Conservation (phyloP, 140 eudicot genomes). For the Ambrosia hybrid region DNA sequence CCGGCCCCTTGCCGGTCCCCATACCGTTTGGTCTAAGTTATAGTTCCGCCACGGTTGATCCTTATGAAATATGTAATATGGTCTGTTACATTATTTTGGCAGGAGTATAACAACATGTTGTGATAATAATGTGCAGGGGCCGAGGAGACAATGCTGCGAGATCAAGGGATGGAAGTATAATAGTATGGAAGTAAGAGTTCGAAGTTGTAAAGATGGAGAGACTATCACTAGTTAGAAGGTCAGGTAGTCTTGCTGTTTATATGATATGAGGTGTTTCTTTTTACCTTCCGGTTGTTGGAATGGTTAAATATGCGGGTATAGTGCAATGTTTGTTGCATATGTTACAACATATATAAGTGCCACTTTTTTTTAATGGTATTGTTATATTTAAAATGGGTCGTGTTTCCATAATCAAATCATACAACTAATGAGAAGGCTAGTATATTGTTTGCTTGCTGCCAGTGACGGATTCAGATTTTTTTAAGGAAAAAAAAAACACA, state of each 20-base stretch:
- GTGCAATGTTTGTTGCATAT: neutral
- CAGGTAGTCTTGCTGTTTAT: neutral
- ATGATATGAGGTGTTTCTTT: neutral
- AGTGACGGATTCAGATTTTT: too few species aligned
- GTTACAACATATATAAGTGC: neutral
- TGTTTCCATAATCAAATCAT: too few species aligned
- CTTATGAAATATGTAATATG: neutral
- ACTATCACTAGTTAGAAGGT: constrained; percentile 19
- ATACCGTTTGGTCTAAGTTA: too few species aligned
- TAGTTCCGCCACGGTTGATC: too few species aligned
- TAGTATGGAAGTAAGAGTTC: constrained; percentile 45
- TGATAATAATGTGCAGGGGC: constrained; percentile 49
- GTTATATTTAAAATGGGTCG: too few species aligned
- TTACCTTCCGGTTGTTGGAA: too few species aligned
- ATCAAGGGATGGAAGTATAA: constrained; percentile 38
- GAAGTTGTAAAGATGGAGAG: constrained; percentile 58
- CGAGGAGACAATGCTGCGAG: constrained; percentile 74
- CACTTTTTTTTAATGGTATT: too few species aligned
- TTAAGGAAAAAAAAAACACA: too few species aligned
- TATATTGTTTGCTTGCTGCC: too few species aligned
- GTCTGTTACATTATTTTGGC: neutral
- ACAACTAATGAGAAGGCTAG: too few species aligned
- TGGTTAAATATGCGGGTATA: too few species aligned
- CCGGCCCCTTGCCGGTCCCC: too few species aligned
- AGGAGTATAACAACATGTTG: neutral